Conservation (phyloP, 164 flowering plant genomes). For the Stephania cephalantha region DNA sequence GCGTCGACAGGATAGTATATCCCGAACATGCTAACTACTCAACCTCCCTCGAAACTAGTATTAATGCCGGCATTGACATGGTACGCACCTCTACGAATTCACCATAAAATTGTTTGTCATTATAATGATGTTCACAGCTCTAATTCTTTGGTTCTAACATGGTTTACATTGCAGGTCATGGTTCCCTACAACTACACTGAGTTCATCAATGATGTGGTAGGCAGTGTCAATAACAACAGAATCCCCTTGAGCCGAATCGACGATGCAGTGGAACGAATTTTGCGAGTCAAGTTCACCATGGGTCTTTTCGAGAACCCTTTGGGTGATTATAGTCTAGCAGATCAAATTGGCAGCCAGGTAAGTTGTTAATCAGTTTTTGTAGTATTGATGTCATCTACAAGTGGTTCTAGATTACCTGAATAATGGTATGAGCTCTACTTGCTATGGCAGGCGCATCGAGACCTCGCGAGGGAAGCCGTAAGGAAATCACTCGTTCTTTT, state of each 20-base stretch:
- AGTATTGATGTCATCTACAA: no score
- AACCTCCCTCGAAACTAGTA: constrained; percentile 4
- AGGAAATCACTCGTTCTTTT: constrained; percentile 20
- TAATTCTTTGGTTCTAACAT: not conserved
- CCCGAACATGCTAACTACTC: constrained; percentile 14
- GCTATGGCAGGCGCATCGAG: constrained; percentile 13
- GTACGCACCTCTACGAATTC: not conserved
- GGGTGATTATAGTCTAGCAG: constrained; percentile 11
- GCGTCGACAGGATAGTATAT: constrained; percentile 12
- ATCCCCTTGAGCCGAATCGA: constrained; percentile 15
- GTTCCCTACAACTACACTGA: constrained; percentile 9
- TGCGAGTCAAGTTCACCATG: constrained; percentile 18
- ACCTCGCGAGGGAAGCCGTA: constrained; percentile 17
- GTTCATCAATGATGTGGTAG: constrained; percentile 8
- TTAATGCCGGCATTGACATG: constrained; percentile 16
- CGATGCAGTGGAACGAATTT: constrained; percentile 15
- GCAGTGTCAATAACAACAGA: constrained; percentile 7
- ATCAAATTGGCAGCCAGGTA: constrained; percentile 18
- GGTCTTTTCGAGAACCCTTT: constrained; percentile 21
- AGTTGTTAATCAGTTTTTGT: no score
- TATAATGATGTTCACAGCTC: not conserved
- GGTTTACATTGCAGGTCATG: constrained; percentile 12
- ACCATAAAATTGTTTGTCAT: not conserved
- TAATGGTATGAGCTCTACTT: not conserved
- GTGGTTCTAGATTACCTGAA: not conserved